Evolutionary conservation across 2,329 filamentous ascomycete species (phyloP), one percentile per base, ranked within the genome.

Genomic region (Sporothrix pallida): DNA sequence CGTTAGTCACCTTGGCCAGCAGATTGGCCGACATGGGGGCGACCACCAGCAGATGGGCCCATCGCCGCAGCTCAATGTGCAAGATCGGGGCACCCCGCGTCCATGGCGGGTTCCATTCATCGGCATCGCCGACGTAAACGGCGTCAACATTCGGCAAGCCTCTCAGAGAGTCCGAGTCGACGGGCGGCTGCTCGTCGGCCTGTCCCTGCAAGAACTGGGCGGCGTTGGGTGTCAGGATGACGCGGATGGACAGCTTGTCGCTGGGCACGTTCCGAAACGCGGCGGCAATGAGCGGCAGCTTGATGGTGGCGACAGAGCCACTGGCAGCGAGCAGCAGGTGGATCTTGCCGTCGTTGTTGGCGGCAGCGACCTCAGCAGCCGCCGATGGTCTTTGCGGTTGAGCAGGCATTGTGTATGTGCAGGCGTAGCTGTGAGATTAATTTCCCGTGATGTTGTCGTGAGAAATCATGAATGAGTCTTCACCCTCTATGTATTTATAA

Each of bases 1-100:
- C 96, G 31, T 88, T 87, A 0, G 89, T 88, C 76, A 98, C 88
- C 83, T 97, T 97, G 7, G 94, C 95, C 79, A 98, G 85, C 3
- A 90, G 90, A 79, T 98, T 97, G 13, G 95, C 95, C 73, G 89
- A 92, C 74, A 98, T 82, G 0, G 95, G 95, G 10, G 92, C 92
- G 74, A 98, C 87, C 17, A 95, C 86, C 78, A 97, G 85, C 2
- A 97, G 79, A 80, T 97, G 88, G 0, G 94, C 93, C 95, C 92
- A 78, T 20, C 92, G 87, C 44, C 95, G 86, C 72, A 98, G 84
- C 81, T 97, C 93, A 77, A 99, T 98, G 80, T 99, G 96, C 73
- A 98, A 83, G 65, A 99, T 97, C 2, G 86, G 86, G n/a, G 88
- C 88, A 3, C 92, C 93, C 2, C 95, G 87, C 26, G 86, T 88